phyloP scores from a whole-genome alignment of 331 rosid genomes.

The Saraca asoca region DNA sequence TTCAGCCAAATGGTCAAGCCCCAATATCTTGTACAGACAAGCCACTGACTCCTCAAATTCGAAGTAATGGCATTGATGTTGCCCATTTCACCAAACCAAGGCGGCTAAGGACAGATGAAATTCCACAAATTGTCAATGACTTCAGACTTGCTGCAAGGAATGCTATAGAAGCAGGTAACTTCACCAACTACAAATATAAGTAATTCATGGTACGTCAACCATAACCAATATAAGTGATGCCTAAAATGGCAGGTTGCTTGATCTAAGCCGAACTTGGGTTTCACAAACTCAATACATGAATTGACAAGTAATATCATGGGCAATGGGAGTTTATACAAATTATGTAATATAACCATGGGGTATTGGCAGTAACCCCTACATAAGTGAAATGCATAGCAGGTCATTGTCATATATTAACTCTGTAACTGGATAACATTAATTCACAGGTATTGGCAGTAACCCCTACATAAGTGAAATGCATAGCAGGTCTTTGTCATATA shows the following conservation, averaged over 20 bases:
- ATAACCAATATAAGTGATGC: background rate
- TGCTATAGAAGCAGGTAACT: constrained; percentile 69
- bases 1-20: constrained; percentile 65
- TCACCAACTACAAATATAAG: background rate
- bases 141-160: constrained; percentile 62
- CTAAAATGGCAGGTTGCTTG: too few species aligned
- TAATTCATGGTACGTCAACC: constrained; percentile 1
- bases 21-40: constrained; percentile 67
- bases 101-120: constrained; percentile 43
- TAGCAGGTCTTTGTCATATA: background rate
- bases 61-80: constrained; percentile 36
- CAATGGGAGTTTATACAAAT: background rate
- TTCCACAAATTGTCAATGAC: constrained; percentile 47
- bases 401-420: background rate
- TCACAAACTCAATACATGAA: background rate
- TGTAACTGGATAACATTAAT: too few species aligned
- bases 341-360: background rate
- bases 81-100: constrained; percentile 51
- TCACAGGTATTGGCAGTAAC: background rate
- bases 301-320: background rate
- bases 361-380: background rate
- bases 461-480: background rate
- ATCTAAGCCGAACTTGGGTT: background rate
- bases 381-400: background rate
- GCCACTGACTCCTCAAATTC: constrained; percentile 39